Base-by-base conservation (phyloP, 2,329 filamentous ascomycete species). In the Microsporum ferrugineum region DNA sequence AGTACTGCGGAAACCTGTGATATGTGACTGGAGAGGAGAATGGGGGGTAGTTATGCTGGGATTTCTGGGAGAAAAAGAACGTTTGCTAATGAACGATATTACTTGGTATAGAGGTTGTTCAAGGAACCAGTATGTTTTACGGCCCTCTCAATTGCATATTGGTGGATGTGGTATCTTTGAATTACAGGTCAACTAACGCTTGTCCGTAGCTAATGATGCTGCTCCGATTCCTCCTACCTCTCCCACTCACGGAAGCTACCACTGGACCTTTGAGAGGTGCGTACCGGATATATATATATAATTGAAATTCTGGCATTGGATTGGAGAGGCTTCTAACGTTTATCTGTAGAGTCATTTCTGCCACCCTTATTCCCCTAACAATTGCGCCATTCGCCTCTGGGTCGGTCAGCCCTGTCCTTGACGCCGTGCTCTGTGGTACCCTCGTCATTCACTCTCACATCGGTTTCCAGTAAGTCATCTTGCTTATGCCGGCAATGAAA, bases 391-490 rank as follows among this genome's bases (percentile, higher is more conserved):
- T 99, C 77, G 91, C 91, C 64, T 86, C 89, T 63, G 91, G 91
- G 71, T 89, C 89, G 43, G 82, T 97, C 67, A 95, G 96, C 83
- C 94, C 94, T 58, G 80, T 88, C 65, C 83, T 88, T 70, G 94
- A 99, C 74, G 91, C 91, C 64, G 77, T 91, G 67, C 84, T 99
- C 66, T 92, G 90, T 79, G 86, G 85, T 64, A 78, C 88, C 57
- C 77, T 96, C 67, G 84, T 99, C 66, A 80, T 97, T 68, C 94
- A 99, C 83, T 94, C 90, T 62, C 92, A 97, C 80, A 88, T 96
- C 72, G 94, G 94, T 70, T 95, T 99, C 79, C 86, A 96, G 83
- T 87, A 80, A 61, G 81, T 74, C 59, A 56, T 41, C 23, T 12
- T 29, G 14, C 10, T n/a, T 14, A 17, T 43, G 10, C n/a, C 39